Conservation (phyloP, 495 filamentous ascomycete genomes). For the Penicillium daleae region DNA sequence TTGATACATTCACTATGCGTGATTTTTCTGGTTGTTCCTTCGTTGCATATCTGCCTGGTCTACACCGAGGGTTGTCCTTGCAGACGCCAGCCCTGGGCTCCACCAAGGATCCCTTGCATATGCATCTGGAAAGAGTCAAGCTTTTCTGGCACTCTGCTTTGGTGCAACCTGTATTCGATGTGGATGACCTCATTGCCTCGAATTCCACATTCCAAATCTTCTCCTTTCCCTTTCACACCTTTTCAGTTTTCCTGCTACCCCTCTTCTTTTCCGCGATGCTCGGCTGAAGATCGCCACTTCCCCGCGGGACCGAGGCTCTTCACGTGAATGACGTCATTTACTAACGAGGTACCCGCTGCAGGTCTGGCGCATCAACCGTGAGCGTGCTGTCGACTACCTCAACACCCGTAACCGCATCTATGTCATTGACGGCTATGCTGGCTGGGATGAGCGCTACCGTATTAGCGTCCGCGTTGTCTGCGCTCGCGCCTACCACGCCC, state of each 20-base stretch:
- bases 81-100: constrained; percentile 33
- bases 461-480: constrained; percentile 98
- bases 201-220: neutral
- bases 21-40: constrained; percentile 23
- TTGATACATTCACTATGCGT: constrained; percentile 20
- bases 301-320: constrained; percentile 26
- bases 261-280: constrained; percentile 18
- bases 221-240: neutral
- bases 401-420: constrained; percentile 99
- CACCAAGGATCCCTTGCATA: constrained; percentile 20
- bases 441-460: constrained; percentile 98
- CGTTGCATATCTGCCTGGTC: constrained; percentile 21
- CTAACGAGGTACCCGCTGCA: constrained; percentile 43
- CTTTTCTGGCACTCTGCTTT: constrained; percentile 37
- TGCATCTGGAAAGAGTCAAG: constrained; percentile 30
- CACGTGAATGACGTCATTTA: constrained; percentile 47
- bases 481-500: constrained; percentile 97
- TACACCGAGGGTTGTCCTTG: constrained; percentile 30
- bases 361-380: constrained; percentile 99
- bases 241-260: constrained; percentile 11
- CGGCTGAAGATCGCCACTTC: constrained; percentile 9
- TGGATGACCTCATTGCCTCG: neutral
- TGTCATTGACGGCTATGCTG: constrained; percentile 94
- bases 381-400: constrained; percentile 97
- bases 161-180: constrained; percentile 10